Evolutionary conservation across 2,329 filamentous ascomycete species (phyloP).

Genomic region (Sarocladium kiliense): DNA sequence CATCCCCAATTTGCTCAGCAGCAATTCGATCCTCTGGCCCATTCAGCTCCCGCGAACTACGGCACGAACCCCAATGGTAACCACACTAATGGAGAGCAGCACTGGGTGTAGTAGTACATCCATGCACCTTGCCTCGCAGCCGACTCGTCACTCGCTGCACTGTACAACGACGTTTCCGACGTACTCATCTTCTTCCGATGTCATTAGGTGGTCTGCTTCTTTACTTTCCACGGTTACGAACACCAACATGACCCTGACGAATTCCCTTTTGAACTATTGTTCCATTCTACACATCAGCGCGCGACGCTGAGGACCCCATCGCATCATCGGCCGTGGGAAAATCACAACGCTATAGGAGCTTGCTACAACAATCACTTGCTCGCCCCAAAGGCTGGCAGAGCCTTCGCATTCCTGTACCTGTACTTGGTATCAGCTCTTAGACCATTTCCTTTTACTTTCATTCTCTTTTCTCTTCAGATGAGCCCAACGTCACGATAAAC

Average conservation of each 20-base stretch:
- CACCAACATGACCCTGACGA: constrained; percentile 35
- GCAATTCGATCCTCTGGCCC: constrained; percentile 20
- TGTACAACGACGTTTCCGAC: constrained; percentile 22
- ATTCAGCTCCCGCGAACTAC: constrained; percentile 17
- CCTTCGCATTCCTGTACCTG: constrained; percentile 21
- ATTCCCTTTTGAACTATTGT: constrained; percentile 23
- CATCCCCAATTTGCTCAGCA: constrained; percentile 17
- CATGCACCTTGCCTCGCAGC: constrained; percentile 18
- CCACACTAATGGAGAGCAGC: constrained; percentile 26
- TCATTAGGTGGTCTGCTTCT: constrained; percentile 19
- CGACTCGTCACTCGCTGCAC: constrained; percentile 17
- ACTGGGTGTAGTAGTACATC: constrained; percentile 32
- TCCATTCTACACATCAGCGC: background rate
- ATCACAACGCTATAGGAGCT: background rate
- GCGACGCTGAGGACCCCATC: background rate
- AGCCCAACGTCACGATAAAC: constrained; percentile 14
- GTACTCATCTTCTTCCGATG: constrained; percentile 17
- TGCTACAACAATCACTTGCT: background rate
- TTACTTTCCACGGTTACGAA: constrained; percentile 29
- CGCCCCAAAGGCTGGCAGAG: background rate
- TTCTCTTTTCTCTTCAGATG: constrained; percentile 16
- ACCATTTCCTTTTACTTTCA: constrained; percentile 17
- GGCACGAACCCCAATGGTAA: background rate
- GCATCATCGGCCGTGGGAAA: background rate
- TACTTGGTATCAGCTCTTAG: constrained; percentile 26